A percentile compares a stretch with the other conserved stretches of the same genome.
phyloP scores from a whole-genome alignment of 257 asterid species.

The Nicotiana noctiflora region DNA sequence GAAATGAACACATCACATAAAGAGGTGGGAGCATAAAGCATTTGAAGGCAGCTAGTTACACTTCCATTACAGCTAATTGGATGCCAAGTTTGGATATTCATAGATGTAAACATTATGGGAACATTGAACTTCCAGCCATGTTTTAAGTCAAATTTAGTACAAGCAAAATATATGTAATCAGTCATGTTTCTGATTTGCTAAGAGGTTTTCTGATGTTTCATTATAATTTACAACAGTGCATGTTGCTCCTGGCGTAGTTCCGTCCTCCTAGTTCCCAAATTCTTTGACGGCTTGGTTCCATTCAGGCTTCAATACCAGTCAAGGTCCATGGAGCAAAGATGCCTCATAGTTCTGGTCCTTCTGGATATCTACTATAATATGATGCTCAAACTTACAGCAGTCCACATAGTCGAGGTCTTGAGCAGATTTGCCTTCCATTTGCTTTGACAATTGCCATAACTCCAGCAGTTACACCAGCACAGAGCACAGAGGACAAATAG shows the following conservation, averaged over 20 bases:
- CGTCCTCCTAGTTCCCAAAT: neutral
- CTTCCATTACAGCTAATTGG: neutral
- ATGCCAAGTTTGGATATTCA: neutral
- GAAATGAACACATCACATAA: neutral
- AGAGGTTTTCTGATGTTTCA: neutral
- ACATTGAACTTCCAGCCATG: neutral
- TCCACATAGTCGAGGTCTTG: conserved; percentile 90
- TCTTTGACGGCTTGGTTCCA: neutral
- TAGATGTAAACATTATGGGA: neutral
- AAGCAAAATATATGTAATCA: neutral
- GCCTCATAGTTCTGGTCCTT: neutral
- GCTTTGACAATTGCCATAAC: conserved; percentile 71
- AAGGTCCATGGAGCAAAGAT: neutral
- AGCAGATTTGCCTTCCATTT: conserved; percentile 90
- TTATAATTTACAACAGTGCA: neutral
- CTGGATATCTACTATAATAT: neutral
- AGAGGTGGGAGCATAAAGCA: neutral
- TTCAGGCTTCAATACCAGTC: neutral
- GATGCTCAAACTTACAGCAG: conserved; percentile 34
- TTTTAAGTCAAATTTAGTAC: neutral
- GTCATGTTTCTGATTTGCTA: neutral
- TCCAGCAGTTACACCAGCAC: conserved; percentile 83
- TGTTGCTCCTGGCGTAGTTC: neutral
- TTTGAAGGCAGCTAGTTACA: neutral
- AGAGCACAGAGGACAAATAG: conserved; percentile 51